phyloP scores from a whole-genome alignment of 176 grass and related monocot genomes.

The Cocos nucifera region DNA sequence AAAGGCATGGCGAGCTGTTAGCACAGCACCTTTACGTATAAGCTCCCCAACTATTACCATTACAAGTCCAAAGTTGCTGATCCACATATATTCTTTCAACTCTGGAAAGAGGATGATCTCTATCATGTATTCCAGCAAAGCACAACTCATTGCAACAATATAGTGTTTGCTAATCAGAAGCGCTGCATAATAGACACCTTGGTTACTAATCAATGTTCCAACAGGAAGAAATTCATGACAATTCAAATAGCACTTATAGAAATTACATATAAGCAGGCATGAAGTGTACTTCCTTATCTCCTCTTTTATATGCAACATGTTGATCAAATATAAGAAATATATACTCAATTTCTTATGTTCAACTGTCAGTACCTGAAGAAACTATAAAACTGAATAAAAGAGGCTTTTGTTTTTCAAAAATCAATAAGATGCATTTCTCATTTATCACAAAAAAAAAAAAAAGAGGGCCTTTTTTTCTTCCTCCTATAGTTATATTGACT shows the following conservation, averaged over 20 bases:
- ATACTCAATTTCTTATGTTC: too few species aligned
- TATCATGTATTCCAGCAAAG: slow-evolving; percentile 66
- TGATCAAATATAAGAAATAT: too few species aligned
- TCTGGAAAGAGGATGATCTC: slow-evolving; percentile 61
- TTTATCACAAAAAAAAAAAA: too few species aligned
- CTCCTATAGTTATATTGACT: too few species aligned
- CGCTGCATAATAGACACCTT: slow-evolving; percentile 48
- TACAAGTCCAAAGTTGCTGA: slow-evolving; percentile 58
- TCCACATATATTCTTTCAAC: slow-evolving; percentile 58
- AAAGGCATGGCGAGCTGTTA: slow-evolving; percentile 71
- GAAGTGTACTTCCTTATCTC: too few species aligned
- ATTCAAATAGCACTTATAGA: background rate
- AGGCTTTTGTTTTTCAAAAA: too few species aligned
- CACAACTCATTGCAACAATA: slow-evolving; percentile 63
- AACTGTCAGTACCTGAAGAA: too few species aligned
- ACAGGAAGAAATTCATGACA: slow-evolving; percentile 12
- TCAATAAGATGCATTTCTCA: too few species aligned
- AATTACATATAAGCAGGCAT: too few species aligned
- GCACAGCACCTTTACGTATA: slow-evolving; percentile 62
- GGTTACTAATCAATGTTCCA: slow-evolving; percentile 6
- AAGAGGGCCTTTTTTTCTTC: too few species aligned
- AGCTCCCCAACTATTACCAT: slow-evolving; percentile 80
- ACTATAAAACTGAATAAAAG: too few species aligned
- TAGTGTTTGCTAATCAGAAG: slow-evolving; percentile 94
- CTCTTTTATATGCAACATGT: too few species aligned